A percentile compares a stretch with the other conserved stretches of the same genome.
Conservation (phyloP, 257 asterid species). For the Galeopsis tetrahit region DNA sequence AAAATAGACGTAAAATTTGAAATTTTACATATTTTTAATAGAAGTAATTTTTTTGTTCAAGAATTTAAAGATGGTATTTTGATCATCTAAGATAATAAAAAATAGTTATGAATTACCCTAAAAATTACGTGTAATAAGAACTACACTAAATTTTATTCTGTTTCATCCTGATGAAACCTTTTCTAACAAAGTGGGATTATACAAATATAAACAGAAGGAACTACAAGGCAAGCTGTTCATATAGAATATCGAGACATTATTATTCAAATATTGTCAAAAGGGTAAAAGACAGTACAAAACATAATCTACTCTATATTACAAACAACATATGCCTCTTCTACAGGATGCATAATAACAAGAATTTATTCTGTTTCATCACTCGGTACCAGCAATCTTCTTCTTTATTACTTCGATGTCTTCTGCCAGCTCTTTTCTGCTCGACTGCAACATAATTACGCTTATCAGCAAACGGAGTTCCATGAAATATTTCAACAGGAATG, state of each 20-base stretch:
- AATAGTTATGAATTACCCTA: too few relatives aligned
- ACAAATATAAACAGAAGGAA: not conserved
- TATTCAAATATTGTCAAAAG: conserved; percentile 15
- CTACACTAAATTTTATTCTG: not conserved
- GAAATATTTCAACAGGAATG: not conserved
- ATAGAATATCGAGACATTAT: conserved; percentile 7
- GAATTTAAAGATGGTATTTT: too few relatives aligned
- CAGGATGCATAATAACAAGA: conserved; percentile 15
- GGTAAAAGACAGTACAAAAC: conserved; percentile 7
- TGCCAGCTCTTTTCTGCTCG: conserved; percentile 85
- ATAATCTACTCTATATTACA: conserved; percentile 32
- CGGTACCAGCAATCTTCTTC: conserved; percentile 88
- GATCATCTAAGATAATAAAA: too few relatives aligned
- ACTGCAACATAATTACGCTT: conserved; percentile 45
- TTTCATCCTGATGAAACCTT: not conserved
- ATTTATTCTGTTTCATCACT: not conserved
- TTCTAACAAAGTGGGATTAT: not conserved
- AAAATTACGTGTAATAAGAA: too few relatives aligned
- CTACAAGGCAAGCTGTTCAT: conserved; percentile 14
- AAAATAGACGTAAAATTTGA: too few relatives aligned
- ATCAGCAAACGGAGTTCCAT: not conserved
- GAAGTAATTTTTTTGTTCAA: too few relatives aligned
- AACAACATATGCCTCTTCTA: conserved; percentile 34
- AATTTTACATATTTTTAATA: too few relatives aligned
- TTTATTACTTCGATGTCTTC: conserved; percentile 79